Evolutionary conservation across 345 rosid genomes (phyloP).

Genomic region (Hibiscus mutabilis): DNA sequence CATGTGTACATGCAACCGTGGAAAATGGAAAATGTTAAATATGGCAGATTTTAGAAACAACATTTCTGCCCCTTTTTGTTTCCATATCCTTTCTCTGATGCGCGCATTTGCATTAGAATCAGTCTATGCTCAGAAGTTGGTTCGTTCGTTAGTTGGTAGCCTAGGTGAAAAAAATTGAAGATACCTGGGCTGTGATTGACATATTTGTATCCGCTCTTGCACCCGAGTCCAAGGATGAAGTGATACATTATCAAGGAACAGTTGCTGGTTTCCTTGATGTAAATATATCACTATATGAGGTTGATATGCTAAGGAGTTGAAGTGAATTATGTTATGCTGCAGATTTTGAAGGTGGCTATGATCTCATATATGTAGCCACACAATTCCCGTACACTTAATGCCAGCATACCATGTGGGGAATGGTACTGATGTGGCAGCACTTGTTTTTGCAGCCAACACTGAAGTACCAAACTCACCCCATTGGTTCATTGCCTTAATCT

Average conservation of each 20-base stretch:
- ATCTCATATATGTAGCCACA: too few species aligned
- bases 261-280: too few species aligned
- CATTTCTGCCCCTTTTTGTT: slow-evolving; percentile 11
- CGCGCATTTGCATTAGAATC: slow-evolving; percentile 16
- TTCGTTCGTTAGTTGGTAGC: too few species aligned
- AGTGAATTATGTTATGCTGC: not conserved
- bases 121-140: slow-evolving; percentile 10
- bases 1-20: slow-evolving; percentile 34
- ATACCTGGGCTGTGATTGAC: too few species aligned
- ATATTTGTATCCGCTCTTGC: too few species aligned
- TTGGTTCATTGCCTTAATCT: too few species aligned
- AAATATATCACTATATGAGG: too few species aligned
- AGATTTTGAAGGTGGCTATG: too few species aligned
- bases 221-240: not conserved
- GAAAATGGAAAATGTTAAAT: slow-evolving; percentile 13
- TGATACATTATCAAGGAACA: too few species aligned
- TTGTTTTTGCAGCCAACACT: not conserved
- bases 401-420: slow-evolving; percentile 2
- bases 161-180: too few species aligned
- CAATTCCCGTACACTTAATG: not conserved
- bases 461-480: too few species aligned
- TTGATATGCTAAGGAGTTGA: too few species aligned
- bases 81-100: not conserved
- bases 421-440: slow-evolving; percentile 12
- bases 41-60: slow-evolving; percentile 20